Base-by-base conservation (phyloP, 805 yeast genomes). In the Metschnikowia henanensis region DNA sequence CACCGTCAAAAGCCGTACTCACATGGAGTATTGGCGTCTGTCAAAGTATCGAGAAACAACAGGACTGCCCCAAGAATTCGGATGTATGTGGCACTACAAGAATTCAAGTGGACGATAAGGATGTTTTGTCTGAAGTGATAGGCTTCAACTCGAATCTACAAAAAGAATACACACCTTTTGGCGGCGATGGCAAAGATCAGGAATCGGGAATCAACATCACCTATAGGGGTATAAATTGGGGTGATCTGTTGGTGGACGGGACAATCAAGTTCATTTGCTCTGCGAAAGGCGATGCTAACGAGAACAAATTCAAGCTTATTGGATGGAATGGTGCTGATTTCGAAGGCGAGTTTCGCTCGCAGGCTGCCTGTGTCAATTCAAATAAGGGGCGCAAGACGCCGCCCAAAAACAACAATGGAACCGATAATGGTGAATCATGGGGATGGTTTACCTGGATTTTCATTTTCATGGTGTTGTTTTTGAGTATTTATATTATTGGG, bases 361-460 rank as follows among this genome's bases (percentile, higher is more conserved):
- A 56, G 30, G 69, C 68, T 20, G 79, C 76, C 4, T 76, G 81
- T 55, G 47, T 61, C 5, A 54, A 57, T 19, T 59, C 64, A 19
- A 64, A 65, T 30, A 52, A 59, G 25, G 66, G 64, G 21, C 35
- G 34, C 9, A 62, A 64, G 26, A 62, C 63, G 30, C 56, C 60
- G 9, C 49, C 51, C 12, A 55, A 51, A 30, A 50, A 57, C 18
- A 29, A 34, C n/a, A 35, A 33, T n/a, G 42, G 41, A 19, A 46
- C 45, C 20, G 55, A 42, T 49, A 66, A 62, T 39, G 74, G 73
- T 17, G 75, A 70, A 50, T 80, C 83, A 46, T 81, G 92, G 83
- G 94, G 95, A 41, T 79, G 91, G 76, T 79, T 91, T 60, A 79
- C 90, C 2, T 87, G 92, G 83, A 57, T 89, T 8, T 87, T 91